A percentile compares a stretch with the other conserved stretches of the same genome.
Evolutionary conservation across 148 eudicot species (phyloP).

Genomic region (Fallopia convolvulus): DNA sequence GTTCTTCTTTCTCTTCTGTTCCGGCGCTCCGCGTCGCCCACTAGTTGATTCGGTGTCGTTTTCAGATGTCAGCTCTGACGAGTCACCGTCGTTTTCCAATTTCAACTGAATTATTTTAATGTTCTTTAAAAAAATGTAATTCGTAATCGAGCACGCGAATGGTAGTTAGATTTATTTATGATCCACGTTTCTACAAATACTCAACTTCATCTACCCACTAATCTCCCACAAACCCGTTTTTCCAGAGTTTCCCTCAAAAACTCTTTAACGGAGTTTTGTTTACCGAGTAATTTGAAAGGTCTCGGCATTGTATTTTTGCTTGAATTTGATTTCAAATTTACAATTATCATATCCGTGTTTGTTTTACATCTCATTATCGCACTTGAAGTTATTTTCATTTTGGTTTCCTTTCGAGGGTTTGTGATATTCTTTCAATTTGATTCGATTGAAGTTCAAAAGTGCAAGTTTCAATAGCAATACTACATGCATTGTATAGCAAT

Average conservation of each 20-base stretch:
- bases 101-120: neutral
- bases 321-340: neutral
- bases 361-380: no score
- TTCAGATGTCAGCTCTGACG: neutral
- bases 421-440: neutral
- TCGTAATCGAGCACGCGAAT: constrained; percentile 1
- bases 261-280: constrained; percentile 2
- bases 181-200: neutral
- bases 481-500: neutral
- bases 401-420: no score
- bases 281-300: neutral
- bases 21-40: neutral
- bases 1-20: neutral
- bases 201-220: neutral
- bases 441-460: neutral
- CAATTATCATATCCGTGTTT: neutral
- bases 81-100: neutral
- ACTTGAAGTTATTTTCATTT: no score
- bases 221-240: constrained; percentile 1
- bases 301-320: neutral
- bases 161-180: neutral
- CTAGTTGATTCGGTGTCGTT: neutral
- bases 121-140: neutral
- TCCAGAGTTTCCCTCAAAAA: neutral
- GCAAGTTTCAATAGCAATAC: neutral